Base-by-base conservation (phyloP, 768 basidiomycete genomes). In the Dendrothele bispora region DNA sequence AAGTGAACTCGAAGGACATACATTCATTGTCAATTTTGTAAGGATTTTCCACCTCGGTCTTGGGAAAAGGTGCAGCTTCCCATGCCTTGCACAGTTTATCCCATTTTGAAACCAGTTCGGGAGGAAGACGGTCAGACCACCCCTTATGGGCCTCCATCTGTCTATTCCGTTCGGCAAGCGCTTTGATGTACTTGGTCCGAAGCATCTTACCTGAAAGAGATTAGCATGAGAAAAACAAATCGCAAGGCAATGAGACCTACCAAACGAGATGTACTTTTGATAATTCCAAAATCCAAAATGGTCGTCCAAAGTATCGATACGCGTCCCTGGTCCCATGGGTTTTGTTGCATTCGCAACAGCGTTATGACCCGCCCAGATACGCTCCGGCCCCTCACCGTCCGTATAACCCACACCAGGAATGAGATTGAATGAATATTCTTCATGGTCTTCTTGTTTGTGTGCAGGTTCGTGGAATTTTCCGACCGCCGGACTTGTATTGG, bases 351-450 rank as follows among this genome's bases (percentile, higher is more conserved):
- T 53, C 4, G 63, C 65, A 0, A 58, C 46, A 0, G 55, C 41
- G 46, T 71, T 69, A 12, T 60, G 46, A 0, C 28, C 44, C 0
- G 64, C 39, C 74, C 74, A 75, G 0, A 55, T 50, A 0, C 58
- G 50, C 35, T 75, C 72, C 0, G 62, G 57, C 2, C 54, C 63
- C 48, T 74, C 67, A 0, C 66, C 59, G 45, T 70, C 68, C 1
- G 60, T 59, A 0, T 58, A 48, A 2, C 64, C 69, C 20, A 57
- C 52, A 0, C 64, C 60, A 0, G 24, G 38, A 5, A 56, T 36
- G 29, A 53, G 59, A 39, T 68, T 69, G 30, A 69, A 52, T 0
- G 62, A 69, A 46, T 39, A 70, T 1, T 29, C 28, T 4, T 57
- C 49, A 18, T 65, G 66, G 32, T 60, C 58, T 2, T 39, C 44